A percentile compares a stretch with the other conserved stretches of the same genome.
Evolutionary conservation across 148 eudicot genomes (phyloP).

Genomic region (Nepenthes gracilis): DNA sequence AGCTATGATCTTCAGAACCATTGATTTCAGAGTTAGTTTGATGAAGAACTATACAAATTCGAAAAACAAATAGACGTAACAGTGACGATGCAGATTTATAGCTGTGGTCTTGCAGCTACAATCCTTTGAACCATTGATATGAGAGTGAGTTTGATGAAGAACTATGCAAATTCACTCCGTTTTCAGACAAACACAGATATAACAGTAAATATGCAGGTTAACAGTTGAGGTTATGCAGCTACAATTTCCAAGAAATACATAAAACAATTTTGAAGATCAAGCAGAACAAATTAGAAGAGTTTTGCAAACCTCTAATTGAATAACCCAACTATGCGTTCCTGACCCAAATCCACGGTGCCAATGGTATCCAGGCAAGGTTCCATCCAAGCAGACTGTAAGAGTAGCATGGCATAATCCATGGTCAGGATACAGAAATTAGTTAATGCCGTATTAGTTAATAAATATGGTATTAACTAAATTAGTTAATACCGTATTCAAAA

Average conservation of each 20-base stretch:
- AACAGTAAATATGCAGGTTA: too few species aligned
- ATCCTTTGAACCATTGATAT: too few species aligned
- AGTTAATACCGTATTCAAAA: neutral
- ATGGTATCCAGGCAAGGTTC: slow-evolving; percentile 92
- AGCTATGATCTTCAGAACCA: too few species aligned
- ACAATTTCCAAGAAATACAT: neutral
- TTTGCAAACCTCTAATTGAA: slow-evolving; percentile 80
- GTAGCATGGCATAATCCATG: neutral
- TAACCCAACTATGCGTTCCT: slow-evolving; percentile 92
- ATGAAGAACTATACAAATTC: too few species aligned
- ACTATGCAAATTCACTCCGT: too few species aligned
- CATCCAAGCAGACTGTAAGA: slow-evolving; percentile 85
- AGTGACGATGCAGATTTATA: too few species aligned
- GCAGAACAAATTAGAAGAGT: neutral
- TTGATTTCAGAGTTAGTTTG: too few species aligned
- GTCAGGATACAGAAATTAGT: neutral
- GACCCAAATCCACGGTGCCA: slow-evolving; percentile 71
- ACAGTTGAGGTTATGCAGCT: too few species aligned
- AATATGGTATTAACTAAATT: neutral
- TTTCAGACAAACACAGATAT: too few species aligned
- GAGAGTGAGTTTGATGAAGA: too few species aligned
- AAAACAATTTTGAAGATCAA: neutral
- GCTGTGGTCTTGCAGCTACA: too few species aligned
- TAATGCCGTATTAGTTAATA: neutral
- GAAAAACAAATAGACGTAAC: too few species aligned